Percentiles rank a stretch among this genome's conserved stretches.
phyloP scores from a whole-genome alignment of 331 rosid genomes.

The Saraca asoca region DNA sequence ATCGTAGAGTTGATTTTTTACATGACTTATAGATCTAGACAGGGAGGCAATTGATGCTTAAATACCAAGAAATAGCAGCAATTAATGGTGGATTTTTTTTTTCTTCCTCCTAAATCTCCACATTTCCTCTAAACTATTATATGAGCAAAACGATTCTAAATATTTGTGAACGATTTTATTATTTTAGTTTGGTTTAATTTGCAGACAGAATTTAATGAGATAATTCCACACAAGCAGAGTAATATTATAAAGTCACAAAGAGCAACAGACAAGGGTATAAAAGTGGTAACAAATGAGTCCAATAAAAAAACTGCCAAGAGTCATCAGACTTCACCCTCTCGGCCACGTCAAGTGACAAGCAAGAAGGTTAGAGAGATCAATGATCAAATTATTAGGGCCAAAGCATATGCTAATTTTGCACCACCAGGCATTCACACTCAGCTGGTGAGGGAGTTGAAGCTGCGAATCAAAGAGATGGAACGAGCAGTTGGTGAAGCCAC shows the following conservation, averaged over 20 bases:
- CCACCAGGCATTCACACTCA: conserved; percentile 71
- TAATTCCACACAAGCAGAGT: conserved; percentile 40
- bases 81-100: conserved; percentile 19
- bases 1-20: background rate
- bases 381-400: conserved; percentile 88
- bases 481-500: conserved; percentile 63
- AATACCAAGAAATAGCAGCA: conserved; percentile 11
- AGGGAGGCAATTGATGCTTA: conserved; percentile 17
- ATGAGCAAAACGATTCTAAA: background rate
- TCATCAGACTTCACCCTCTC: conserved; percentile 40
- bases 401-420: conserved; percentile 64
- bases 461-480: conserved; percentile 76
- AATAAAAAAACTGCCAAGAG: conserved; percentile 33
- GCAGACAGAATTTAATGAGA: conserved; percentile 47
- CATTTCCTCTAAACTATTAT: background rate
- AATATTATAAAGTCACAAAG: conserved; percentile 36
- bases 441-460: conserved; percentile 79
- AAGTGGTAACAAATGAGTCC: conserved; percentile 32
- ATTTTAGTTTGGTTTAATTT: conserved; percentile 31
- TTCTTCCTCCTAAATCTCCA: background rate
- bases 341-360: conserved; percentile 39
- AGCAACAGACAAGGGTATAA: conserved; percentile 37
- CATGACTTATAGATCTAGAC: conserved; percentile 16
- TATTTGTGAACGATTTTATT: conserved; percentile 12
- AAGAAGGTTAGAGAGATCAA: conserved; percentile 69